Base-by-base conservation (phyloP, 768 basidiomycete genomes). In the Epithele typhae region DNA sequence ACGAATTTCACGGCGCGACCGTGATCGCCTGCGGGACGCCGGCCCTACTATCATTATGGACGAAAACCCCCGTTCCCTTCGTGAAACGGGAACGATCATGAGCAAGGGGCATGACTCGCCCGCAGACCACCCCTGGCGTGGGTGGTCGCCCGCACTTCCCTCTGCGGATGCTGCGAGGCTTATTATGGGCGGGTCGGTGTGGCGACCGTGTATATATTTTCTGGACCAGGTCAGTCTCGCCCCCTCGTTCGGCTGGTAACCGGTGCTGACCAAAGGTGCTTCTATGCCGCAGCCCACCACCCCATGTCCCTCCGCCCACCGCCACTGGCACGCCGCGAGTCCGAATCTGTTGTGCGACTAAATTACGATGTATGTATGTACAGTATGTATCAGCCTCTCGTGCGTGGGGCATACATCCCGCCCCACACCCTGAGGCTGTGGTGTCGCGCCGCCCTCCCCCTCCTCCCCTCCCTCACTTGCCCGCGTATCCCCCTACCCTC, bases 191-290 rank as follows among this genome's bases (percentile, higher is more conserved):
- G 50, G 41, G 45, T 51, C 50, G 35, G 30, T 37, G 32, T 39
- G 50, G 45, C 50, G 45, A 45, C 49, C 24, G 45, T 45, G 50
- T 51, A 46, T 39, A 46, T 43, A 51, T 21, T 30, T 43, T 46
- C 27, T 19, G 12, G 24, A 10, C 30, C 37, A 35, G 40, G 50
- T 51, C 41, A 46, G 50, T 15, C 18, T n/a, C 27, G 2, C 2
- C 5, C 17, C 25, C 25, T 25, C 19, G 5, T 6, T 8, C 18
- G 17, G 15, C 10, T 11, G 2, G 27, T 15, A 30, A 38, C 15
- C 5, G 25, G 27, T 3, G 25, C 14, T 30, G 17, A 27, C 8
- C 4, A 17, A 23, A 22, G 15, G 38, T 25, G 14, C 18, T 18
- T 19, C 15, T 7, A 11, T 38, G 7, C 2, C 24, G 32, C n/a